Evolutionary conservation across 345 rosid species (phyloP), one percentile per base, ranked within the genome.

Genomic region (Brassica cretica): DNA sequence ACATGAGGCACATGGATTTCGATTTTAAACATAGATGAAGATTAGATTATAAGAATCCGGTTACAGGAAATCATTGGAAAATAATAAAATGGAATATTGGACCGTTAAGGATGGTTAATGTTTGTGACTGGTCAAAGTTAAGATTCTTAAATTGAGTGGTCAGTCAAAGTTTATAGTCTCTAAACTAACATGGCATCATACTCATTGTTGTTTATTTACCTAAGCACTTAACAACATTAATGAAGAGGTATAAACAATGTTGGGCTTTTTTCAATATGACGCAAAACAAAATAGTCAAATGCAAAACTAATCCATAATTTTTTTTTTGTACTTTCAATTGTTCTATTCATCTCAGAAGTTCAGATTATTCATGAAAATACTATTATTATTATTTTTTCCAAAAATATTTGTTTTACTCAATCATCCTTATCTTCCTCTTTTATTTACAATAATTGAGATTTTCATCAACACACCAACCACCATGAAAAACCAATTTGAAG

Each of bases 1-100:
- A 74, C 82, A 80, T 69, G 82, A 69, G 72, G 67, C 82, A 80
- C 76, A 80, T 80, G 83, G 65, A 39, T 68, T 62, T 12, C 6
- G 67, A 39, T 60, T 78, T 66, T 3, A 4, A 32, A 72, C 18
- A 66, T 4, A 27, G 14, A 29, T 71, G 14, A 66, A 27, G 27
- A 46, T 33, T 32, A 44, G 4, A 21, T 18, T 37, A 18, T 39
- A 64, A 62, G 37, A 51, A 74, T 68, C 64, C 33, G 75, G 61
- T 62, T 68, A 66, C 64, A 65, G 56, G 35, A 39, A 44, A 71
- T 5, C 27, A 58, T 58, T n/a, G 8, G 44, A 41, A 18, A 72
- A 30, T 55, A 59, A 61, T 73, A 60, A 5, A 12, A 62, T 25
- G 74, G 74, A 79, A 79, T 63, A 74, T 69, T 79, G 30, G 62